Evolutionary conservation across 768 basidiomycete genomes (phyloP).

Genomic region (Kwoniella europaea): DNA sequence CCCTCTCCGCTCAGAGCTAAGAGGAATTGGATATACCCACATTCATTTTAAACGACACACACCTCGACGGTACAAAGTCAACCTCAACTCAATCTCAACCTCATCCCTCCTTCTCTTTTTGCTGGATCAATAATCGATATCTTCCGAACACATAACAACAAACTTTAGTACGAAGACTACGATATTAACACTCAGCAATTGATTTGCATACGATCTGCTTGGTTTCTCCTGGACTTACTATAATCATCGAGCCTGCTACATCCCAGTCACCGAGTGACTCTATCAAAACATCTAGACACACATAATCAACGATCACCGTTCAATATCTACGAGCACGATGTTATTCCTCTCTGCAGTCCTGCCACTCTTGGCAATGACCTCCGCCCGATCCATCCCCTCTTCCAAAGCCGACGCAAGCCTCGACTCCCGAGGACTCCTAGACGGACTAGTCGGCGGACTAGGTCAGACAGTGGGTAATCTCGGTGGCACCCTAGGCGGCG

Average conservation of each 20-base stretch:
- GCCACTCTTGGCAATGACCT: constrained; percentile 13
- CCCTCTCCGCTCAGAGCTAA: not conserved
- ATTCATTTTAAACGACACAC: constrained; percentile 4
- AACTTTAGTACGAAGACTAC: not conserved
- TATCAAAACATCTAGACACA: not conserved
- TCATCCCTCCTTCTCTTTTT: not conserved
- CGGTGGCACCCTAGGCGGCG: constrained; percentile 12
- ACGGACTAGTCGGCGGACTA: constrained; percentile 18
- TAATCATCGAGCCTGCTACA: not conserved
- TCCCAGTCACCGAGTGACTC: no score
- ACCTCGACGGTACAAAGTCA: constrained; percentile 2
- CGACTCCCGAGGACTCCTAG: constrained; percentile 16
- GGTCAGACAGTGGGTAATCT: constrained; percentile 19
- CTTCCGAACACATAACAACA: not conserved
- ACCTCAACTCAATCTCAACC: not conserved
- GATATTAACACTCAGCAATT: not conserved
- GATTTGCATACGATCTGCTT: not conserved
- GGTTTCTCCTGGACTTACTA: not conserved
- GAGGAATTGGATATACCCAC: constrained; percentile 12
- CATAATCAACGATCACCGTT: not conserved
- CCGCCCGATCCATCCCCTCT: constrained; percentile 19
- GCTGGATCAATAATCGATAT: no score
- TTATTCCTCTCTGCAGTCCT: constrained; percentile 13
- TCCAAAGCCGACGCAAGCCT: not conserved
- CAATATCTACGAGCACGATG: not conserved